Evolutionary conservation across 768 basidiomycete genomes (phyloP).

Genomic region (Phanerochaete carnosa): DNA sequence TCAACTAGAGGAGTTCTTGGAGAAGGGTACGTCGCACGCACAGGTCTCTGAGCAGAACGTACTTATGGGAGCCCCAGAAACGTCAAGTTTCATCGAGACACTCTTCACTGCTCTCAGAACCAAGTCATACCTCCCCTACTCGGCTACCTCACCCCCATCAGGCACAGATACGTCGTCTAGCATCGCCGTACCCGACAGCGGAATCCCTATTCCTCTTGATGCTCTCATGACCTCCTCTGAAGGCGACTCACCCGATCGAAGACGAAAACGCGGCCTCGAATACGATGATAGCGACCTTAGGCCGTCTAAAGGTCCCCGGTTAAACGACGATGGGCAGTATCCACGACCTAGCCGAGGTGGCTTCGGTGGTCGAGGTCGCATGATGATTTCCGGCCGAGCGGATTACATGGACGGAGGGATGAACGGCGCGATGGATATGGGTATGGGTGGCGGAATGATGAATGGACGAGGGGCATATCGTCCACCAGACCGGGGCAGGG

Average conservation of each 20-base stretch:
- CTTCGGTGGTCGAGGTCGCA: constrained; percentile 38
- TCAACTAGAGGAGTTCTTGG: constrained; percentile 91
- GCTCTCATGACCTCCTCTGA: constrained; percentile 45
- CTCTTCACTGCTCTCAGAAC: constrained; percentile 83
- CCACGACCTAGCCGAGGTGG: constrained; percentile 47
- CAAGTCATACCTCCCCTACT: constrained; percentile 82
- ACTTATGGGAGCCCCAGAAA: constrained; percentile 42
- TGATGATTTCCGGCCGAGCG: constrained; percentile 25
- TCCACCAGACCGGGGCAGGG: constrained; percentile 70
- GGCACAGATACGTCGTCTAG: constrained; percentile 33
- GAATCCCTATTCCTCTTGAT: constrained; percentile 82
- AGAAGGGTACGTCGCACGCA: constrained; percentile 61
- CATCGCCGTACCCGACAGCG: constrained; percentile 44
- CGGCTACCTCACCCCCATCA: constrained; percentile 40
- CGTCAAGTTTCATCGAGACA: constrained; percentile 72
- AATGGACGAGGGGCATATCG: constrained; percentile 57
- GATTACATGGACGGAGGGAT: constrained; percentile 24
- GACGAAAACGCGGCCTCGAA: constrained; percentile 63
- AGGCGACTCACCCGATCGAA: constrained; percentile 46
- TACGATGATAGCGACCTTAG: constrained; percentile 56
- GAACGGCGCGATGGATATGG: constrained; percentile 30
- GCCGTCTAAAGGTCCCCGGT: constrained; percentile 69
- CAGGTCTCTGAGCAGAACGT: constrained; percentile 12
- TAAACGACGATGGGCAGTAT: constrained; percentile 64
- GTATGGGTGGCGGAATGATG: constrained; percentile 19